A percentile compares a stretch with the other conserved stretches of the same genome.
Conservation (phyloP, 306 rosid genomes). For the Cicer pinnatifidum region DNA sequence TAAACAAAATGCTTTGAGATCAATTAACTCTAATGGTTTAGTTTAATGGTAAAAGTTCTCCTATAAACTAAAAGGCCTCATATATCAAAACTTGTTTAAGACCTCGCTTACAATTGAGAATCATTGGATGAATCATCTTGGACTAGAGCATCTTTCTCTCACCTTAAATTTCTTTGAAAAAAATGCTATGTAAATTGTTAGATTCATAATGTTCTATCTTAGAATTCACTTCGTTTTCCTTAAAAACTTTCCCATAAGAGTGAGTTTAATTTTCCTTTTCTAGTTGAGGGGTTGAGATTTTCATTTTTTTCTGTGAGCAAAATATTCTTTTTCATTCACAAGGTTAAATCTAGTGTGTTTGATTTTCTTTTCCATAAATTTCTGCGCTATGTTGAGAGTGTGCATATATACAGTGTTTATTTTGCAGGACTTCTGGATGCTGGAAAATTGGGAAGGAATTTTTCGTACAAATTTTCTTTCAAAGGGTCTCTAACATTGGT, state of each 20-base stretch:
- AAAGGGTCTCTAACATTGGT: conserved; percentile 42
- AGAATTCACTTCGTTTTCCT: conserved; percentile 3
- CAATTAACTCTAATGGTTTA: background rate
- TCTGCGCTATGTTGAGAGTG: conserved; percentile 17
- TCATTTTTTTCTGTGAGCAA: background rate
- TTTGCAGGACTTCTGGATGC: conserved; percentile 36
- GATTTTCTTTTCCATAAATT: conserved; percentile 21
- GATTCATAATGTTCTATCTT: conserved; percentile 3
- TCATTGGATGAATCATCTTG: no score
- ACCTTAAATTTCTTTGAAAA: no score
- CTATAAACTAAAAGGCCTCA: no score
- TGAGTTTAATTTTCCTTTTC: background rate
- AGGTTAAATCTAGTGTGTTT: background rate
- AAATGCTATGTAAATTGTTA: background rate
- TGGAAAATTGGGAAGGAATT: conserved; percentile 41
- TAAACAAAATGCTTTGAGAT: background rate
- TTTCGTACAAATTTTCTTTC: conserved; percentile 16
- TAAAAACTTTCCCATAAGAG: background rate
- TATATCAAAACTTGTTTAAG: no score
- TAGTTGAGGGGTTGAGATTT: conserved; percentile 7
- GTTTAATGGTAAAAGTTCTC: no score
- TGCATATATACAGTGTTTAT: conserved; percentile 14
- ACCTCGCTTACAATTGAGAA: no score
- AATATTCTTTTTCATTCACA: background rate
- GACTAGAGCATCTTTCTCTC: no score